A percentile compares a stretch with the other conserved stretches of the same genome.
Evolutionary conservation across 305 asterid genomes (phyloP).

Genomic region (Fraxinus sp.): DNA sequence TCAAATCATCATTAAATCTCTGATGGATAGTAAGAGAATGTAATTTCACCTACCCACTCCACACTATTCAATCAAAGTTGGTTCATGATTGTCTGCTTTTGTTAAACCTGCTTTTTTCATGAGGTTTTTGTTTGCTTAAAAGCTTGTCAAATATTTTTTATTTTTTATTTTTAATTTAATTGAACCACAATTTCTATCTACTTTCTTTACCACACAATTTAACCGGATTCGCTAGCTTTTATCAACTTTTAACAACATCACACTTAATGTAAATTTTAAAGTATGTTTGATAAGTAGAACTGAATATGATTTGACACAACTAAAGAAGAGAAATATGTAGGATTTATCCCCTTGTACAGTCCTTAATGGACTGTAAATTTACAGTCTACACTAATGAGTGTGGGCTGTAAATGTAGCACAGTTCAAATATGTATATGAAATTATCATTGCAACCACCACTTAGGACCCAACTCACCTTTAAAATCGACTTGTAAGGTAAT

Average conservation of each 20-base stretch:
- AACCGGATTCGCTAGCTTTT: not conserved
- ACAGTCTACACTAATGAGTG: too few species aligned
- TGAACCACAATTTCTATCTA: not conserved
- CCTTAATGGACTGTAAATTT: too few species aligned
- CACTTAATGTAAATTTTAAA: not conserved
- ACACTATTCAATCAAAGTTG: slow-evolving; percentile 21
- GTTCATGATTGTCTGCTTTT: slow-evolving; percentile 25
- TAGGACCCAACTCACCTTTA: not conserved
- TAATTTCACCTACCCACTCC: slow-evolving; percentile 7
- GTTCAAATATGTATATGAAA: not conserved
- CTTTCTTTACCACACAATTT: not conserved
- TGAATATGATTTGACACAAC: not conserved
- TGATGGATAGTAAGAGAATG: slow-evolving; percentile 5
- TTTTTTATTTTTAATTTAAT: not conserved
- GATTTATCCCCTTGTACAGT: too few species aligned
- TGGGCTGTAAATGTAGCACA: too few species aligned
- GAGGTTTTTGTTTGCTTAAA: not conserved
- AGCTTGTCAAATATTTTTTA: not conserved
- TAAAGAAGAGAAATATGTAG: not conserved
- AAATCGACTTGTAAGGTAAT: not conserved
- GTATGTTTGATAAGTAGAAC: not conserved
- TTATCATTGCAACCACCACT: not conserved
- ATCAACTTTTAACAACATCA: not conserved
- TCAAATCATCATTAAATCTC: slow-evolving; percentile 22
- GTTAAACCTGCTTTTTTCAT: not conserved